Conservation (phyloP, 2,329 filamentous ascomycete species). For the Colletotrichum sp. region DNA sequence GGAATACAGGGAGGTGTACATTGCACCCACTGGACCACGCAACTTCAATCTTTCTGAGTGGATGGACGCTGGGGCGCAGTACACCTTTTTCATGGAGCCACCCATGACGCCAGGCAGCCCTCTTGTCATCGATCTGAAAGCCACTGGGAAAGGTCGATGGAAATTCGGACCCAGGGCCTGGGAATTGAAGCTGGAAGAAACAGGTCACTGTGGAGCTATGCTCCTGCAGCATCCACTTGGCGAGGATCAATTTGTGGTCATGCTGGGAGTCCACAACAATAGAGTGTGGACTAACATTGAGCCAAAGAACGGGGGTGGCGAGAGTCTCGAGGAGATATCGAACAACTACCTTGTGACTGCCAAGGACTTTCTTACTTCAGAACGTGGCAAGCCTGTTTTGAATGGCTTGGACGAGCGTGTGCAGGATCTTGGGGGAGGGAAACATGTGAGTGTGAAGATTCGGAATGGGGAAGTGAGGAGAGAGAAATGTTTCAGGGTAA, state of each 20-base stretch:
- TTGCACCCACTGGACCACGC: too few species aligned
- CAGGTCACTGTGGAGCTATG: too few species aligned
- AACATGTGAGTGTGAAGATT: neutral
- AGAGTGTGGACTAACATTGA: neutral
- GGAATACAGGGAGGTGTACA: too few species aligned
- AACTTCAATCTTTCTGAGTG: too few species aligned
- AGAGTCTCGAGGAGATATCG: neutral
- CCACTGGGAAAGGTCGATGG: too few species aligned
- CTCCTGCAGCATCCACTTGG: too few species aligned
- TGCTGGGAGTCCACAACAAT: neutral
- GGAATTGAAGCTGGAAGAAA: too few species aligned
- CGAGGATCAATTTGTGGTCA: neutral
- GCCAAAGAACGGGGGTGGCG: neutral
- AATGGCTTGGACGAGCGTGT: neutral
- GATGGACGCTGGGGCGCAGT: too few species aligned
- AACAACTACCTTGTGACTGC: neutral
- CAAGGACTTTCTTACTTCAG: neutral
- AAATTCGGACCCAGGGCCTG: too few species aligned
- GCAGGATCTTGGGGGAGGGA: neutral
- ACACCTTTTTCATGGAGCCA: too few species aligned
- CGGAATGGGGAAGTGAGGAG: neutral
- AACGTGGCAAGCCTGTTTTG: neutral
- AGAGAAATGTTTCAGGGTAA: neutral
- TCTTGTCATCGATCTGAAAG: too few species aligned
- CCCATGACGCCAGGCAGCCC: too few species aligned